These are phyloP conservation scores for Silene conica DNA, from an alignment of 148 eudicot species.

Conservation along the genomic window DNA sequence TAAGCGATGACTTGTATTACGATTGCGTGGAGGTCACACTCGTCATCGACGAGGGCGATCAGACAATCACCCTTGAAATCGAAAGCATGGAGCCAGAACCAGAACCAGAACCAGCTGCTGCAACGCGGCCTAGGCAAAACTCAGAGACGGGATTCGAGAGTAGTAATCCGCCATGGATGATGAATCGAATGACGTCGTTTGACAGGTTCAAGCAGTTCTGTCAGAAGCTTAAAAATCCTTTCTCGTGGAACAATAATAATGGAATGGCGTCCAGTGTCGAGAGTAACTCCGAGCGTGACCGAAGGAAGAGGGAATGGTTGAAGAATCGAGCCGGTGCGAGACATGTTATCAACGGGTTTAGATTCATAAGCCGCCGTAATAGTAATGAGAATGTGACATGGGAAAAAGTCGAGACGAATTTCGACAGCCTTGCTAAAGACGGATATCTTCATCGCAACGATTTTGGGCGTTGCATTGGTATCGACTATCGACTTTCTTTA, in stretches of 20 bases:
- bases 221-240: constrained; percentile 57
- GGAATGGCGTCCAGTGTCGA: constrained; percentile 35
- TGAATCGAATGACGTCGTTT: constrained; percentile 54
- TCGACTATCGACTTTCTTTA: too few relatives aligned
- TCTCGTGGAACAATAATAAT: constrained; percentile 64
- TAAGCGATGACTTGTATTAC: too few relatives aligned
- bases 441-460: constrained; percentile 63
- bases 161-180: too few relatives aligned
- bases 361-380: constrained; percentile 63
- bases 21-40: too few relatives aligned
- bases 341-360: constrained; percentile 66
- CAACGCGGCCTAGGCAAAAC: neutral
- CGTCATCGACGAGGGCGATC: too few relatives aligned
- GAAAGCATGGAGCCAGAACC: constrained; percentile 84
- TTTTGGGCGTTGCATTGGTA: constrained; percentile 73
- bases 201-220: constrained; percentile 55
- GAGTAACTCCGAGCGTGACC: constrained; percentile 38
- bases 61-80: constrained; percentile 49
- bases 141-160: too few relatives aligned
- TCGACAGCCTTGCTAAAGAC: constrained; percentile 52
- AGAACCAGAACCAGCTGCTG: constrained; percentile 54
- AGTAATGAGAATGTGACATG: constrained; percentile 45
- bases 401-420: constrained; percentile 66
- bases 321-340: constrained; percentile 80
- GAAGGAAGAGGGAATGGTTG: constrained; percentile 54